Evolutionary conservation across 169 alveolate species (phyloP), one percentile per base, ranked within the genome.

Genomic region (Eimeria maxima): DNA sequence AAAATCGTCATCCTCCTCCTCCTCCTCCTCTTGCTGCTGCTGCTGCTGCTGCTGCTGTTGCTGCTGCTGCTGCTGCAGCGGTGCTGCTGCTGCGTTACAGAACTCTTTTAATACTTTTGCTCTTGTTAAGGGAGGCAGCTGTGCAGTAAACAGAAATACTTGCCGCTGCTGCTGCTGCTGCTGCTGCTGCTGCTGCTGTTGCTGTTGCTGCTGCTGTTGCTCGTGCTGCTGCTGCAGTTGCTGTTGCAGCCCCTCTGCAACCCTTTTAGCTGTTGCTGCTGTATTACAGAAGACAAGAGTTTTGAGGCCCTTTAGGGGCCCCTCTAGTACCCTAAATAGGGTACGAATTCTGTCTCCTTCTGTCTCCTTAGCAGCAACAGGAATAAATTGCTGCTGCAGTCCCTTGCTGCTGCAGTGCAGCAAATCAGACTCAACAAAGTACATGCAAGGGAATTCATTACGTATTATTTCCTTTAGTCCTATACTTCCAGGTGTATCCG

Each of bases 281-380:
- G 95, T 89, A 55, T 89, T 89, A 74, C 95, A 89, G 88, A 89
- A 89, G 57, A 89, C 57, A 67, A 89, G 74, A 22, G 76, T 55
- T 65, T 71, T 89, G 27, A 63, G 86, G 74, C 44, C 42, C 74
- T 67, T 78, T 4, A 45, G 69, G 60, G 76, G 86, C 53, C 76
- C 86, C 95, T 53, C 45, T 7, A 89, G 88, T 44, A 27, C 76
- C 67, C 88, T 42, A 11, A 89, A 50, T 11, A 89, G 88, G 24
- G 27, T 42, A 18, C 8, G 5, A 5, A 89, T 44, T 27, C 88
- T 50, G 33, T 89, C 95, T 22, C 47, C 95, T 16, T 45, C 67
- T 27, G 95, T 33, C 18, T 42, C 88, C 27, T 38, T 74, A 27
- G 95, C 53, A 8, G 88, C 53, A 45, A 89, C 88, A 18, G 74